Conservation (phyloP, 2,329 filamentous ascomycete genomes). For the Fusarium fujikuroi region DNA sequence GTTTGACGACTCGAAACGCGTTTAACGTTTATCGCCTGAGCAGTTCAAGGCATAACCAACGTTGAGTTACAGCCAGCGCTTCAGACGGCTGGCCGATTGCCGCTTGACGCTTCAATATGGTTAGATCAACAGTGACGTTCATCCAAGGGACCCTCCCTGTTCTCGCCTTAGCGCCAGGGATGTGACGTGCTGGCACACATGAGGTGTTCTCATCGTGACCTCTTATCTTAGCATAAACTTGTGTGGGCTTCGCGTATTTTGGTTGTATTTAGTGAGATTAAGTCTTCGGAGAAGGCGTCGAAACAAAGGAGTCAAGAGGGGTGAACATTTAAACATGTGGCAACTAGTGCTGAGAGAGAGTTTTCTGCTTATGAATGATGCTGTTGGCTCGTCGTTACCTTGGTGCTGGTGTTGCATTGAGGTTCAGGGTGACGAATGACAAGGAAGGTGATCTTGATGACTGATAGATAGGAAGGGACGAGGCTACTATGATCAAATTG, state of each 20-base stretch:
- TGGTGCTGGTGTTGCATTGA: not conserved
- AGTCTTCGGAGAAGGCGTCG: not conserved
- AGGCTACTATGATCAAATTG: not conserved
- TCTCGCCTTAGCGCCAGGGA: constrained; percentile 14
- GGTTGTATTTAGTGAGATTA: not conserved
- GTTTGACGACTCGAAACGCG: constrained; percentile 15
- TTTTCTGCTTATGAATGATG: not conserved
- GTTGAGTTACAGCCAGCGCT: constrained; percentile 21
- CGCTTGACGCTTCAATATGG: constrained; percentile 17
- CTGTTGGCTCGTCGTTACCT: not conserved
- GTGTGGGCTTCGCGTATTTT: constrained; percentile 21
- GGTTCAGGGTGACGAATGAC: not conserved
- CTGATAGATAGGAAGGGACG: not conserved
- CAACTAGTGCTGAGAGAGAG: not conserved
- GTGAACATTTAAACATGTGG: not conserved
- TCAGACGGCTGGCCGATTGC: constrained; percentile 3
- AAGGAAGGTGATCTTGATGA: not conserved
- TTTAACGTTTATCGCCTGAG: constrained; percentile 14
- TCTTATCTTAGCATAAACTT: constrained; percentile 20
- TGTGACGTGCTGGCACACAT: constrained; percentile 25
- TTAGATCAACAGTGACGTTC: constrained; percentile 11
- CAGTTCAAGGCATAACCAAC: constrained; percentile 15
- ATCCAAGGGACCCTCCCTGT: constrained; percentile 5
- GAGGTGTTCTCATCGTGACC: constrained; percentile 17
- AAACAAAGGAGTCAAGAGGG: not conserved